Evolutionary conservation across 2,329 filamentous ascomycete species (phyloP), one percentile per base, ranked within the genome.

Genomic region (Dendrostoma leiphaemia): DNA sequence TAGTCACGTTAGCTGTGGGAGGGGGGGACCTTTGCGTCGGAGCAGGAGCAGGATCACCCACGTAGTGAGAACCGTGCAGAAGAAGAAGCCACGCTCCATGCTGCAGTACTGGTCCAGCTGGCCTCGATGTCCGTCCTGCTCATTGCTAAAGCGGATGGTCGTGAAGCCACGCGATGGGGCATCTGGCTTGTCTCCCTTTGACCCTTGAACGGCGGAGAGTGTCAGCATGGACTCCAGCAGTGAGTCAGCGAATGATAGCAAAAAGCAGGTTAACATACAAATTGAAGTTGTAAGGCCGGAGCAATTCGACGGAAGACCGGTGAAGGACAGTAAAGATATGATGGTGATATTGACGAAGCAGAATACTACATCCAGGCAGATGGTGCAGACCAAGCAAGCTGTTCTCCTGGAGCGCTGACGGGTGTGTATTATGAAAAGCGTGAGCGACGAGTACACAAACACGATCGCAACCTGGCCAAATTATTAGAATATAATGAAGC

Each of bases 261-360:
- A 3, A 32, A 17, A n/a, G 23, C 12, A 13, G 13, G 12, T 24
- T n/a, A n/a, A n/a, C n/a, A 43, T 37, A 45, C 43, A 38, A 12
- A 43, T 48, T 26, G 37, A 52, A 57, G 48, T 55, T 24, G 66
- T 69, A 38, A 73, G 53, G 26, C 70, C 69, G 19, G 56, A 59
- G 29, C 71, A 74, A 48, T 71, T 63, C 0, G 60, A 52, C 0
- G 71, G 71, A 2, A 73, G 60, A 6, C 71, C 71, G 2, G 62
- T 59, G 8, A 59, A 60, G 29, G 70, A 65, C 6, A 73, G 61
- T 4, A 72, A 41, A 3, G 66, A 67, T 45, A 73, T 62, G 24
- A 69, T 64, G 13, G 60, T 68, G 23, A 73, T 60, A 46, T 62
- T 60, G 26, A 68, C 31, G 21, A 62, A 66, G 38, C 59, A 65